Evolutionary conservation across 2,329 filamentous ascomycete genomes (phyloP).

Genomic region (Trichothecium roseum): DNA sequence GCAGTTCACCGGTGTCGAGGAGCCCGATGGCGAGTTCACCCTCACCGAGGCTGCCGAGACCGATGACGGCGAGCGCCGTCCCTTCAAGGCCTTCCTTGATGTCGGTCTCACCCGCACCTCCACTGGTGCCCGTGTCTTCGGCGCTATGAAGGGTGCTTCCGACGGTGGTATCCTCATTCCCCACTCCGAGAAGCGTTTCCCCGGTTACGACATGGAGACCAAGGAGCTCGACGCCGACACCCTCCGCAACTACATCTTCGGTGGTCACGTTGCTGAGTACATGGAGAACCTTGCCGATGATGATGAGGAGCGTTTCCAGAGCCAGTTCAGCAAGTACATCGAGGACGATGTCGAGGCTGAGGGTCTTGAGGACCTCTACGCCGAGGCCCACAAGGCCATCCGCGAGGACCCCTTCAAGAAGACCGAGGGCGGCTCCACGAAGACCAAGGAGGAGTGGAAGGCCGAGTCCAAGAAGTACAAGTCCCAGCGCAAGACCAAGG

Average conservation of each 20-base stretch:
- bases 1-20: slow-evolving; percentile 90
- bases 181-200: slow-evolving; percentile 99
- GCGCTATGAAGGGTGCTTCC: slow-evolving; percentile 98
- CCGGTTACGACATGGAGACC: slow-evolving; percentile 90
- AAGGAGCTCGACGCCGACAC: slow-evolving; percentile 97
- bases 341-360: slow-evolving; percentile 96
- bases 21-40: slow-evolving; percentile 90
- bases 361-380: slow-evolving; percentile 92
- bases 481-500: slow-evolving; percentile 67
- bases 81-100: slow-evolving; percentile 99
- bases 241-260: slow-evolving; percentile 99
- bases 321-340: slow-evolving; percentile 96
- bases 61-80: slow-evolving; percentile 85
- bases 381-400: slow-evolving; percentile 91
- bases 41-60: slow-evolving; percentile 91
- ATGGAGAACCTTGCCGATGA: slow-evolving; percentile 99
- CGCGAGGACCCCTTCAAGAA: slow-evolving; percentile 98
- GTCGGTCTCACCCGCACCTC: slow-evolving; percentile 96
- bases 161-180: slow-evolving; percentile 95
- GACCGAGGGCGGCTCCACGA: slow-evolving; percentile 67
- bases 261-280: slow-evolving; percentile 97
- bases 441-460: slow-evolving; percentile 97
- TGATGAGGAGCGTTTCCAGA: slow-evolving; percentile 99
- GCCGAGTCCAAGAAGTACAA: slow-evolving; percentile 86
- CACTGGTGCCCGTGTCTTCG: slow-evolving; percentile 97